These are phyloP conservation scores for Oxalis stricta DNA, from an alignment of 441 rosid genomes.

Conservation along the genomic window DNA sequence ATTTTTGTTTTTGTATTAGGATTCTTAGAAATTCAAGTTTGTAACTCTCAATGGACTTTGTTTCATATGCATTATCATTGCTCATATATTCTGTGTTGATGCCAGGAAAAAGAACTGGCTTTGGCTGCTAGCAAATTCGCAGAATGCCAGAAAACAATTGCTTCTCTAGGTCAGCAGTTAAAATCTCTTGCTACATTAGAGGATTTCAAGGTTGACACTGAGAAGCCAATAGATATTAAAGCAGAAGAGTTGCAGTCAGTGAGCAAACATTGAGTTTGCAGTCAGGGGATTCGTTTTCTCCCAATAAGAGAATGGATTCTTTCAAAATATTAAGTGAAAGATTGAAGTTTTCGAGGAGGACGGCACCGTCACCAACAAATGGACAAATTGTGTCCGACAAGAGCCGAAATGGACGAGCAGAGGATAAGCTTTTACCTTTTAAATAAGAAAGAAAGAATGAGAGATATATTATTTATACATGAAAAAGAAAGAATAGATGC, in stretches of 20 bases:
- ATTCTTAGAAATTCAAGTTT: too few species aligned
- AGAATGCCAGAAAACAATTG: conserved; percentile 78
- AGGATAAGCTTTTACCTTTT: too few species aligned
- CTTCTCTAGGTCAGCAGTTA: conserved; percentile 52
- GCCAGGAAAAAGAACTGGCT: conserved; percentile 64
- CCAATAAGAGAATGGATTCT: conserved; percentile 4
- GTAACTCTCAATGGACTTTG: too few species aligned
- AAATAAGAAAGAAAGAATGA: too few species aligned
- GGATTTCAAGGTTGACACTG: conserved; percentile 35
- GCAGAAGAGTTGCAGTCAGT: conserved; percentile 12
- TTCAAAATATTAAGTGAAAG: too few species aligned
- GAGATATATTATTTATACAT: too few species aligned
- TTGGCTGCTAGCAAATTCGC: conserved; percentile 56
- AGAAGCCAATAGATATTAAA: conserved; percentile 9
- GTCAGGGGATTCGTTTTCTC: conserved; percentile 5
- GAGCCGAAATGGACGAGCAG: conserved; percentile 11
- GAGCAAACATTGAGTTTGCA: conserved; percentile 9
- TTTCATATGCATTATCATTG: background rate
- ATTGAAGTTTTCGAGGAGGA: too few species aligned
- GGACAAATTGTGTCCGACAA: conserved; percentile 5
- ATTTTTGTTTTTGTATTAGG: too few species aligned
- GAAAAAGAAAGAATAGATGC: too few species aligned
- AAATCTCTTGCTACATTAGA: conserved; percentile 53
- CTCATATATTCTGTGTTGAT: conserved; percentile 1
- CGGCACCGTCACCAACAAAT: background rate